phyloP scores from a whole-genome alignment of 2,329 filamentous ascomycete genomes.

The Fusarium tricinctum region DNA sequence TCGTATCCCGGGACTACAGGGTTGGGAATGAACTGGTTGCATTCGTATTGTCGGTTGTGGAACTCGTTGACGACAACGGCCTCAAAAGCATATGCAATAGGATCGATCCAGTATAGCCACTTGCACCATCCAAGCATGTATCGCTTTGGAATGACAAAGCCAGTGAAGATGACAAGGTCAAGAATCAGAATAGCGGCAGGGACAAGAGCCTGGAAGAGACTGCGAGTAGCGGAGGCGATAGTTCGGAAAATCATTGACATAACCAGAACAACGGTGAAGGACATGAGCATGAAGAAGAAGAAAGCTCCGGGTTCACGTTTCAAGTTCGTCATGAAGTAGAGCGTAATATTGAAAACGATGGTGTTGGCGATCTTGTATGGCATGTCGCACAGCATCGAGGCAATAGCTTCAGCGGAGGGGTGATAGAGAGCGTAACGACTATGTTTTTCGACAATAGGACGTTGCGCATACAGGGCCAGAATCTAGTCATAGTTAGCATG shows the following conservation, averaged over 20 bases:
- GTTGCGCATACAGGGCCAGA: slow-evolving; percentile 86
- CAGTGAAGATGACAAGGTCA: slow-evolving; percentile 74
- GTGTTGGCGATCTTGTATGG: slow-evolving; percentile 82
- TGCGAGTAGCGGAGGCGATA: slow-evolving; percentile 49
- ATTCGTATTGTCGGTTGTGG: slow-evolving; percentile 70
- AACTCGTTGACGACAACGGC: slow-evolving; percentile 89
- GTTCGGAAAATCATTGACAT: slow-evolving; percentile 75
- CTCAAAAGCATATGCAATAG: slow-evolving; percentile 85
- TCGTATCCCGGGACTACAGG: slow-evolving; percentile 48
- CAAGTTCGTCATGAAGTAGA: slow-evolving; percentile 92
- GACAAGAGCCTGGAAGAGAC: slow-evolving; percentile 50
- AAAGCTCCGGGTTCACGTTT: slow-evolving; percentile 80
- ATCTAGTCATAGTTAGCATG: slow-evolving; percentile 64
- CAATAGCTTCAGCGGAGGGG: slow-evolving; percentile 87
- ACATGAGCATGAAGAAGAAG: slow-evolving; percentile 87
- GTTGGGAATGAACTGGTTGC: slow-evolving; percentile 62
- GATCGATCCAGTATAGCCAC: slow-evolving; percentile 87
- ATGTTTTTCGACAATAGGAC: slow-evolving; percentile 93
- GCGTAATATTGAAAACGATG: slow-evolving; percentile 80
- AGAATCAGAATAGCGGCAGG: slow-evolving; percentile 50
- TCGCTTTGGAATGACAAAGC: slow-evolving; percentile 73
- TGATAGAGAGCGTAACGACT: slow-evolving; percentile 89
- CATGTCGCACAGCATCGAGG: slow-evolving; percentile 88
- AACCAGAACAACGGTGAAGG: slow-evolving; percentile 77
- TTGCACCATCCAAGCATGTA: slow-evolving; percentile 86